Percentiles rank a stretch among this genome's conserved stretches.
Conservation (phyloP, 352 stramenopile species). For the Pythium graminicola region DNA sequence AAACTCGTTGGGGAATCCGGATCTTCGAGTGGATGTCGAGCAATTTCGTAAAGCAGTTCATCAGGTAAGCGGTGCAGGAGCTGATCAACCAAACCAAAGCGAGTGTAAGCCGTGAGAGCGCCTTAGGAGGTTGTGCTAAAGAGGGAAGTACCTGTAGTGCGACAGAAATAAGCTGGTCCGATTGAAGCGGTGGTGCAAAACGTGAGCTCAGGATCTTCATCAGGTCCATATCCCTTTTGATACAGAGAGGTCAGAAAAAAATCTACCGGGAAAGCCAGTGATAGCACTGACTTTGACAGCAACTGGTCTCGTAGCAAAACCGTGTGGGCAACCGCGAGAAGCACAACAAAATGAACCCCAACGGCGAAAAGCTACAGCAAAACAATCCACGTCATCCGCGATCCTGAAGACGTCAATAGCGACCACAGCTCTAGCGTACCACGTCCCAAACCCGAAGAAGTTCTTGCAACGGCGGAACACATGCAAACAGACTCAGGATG, state of each 20-base stretch:
- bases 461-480: slow-evolving; percentile 82
- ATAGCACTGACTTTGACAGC: slow-evolving; percentile 63
- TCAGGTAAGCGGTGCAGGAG: slow-evolving; percentile 82
- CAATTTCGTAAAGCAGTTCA: slow-evolving; percentile 82
- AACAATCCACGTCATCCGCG: not conserved
- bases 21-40: slow-evolving; percentile 71
- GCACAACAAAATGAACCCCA: slow-evolving; percentile 88
- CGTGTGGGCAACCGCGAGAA: slow-evolving; percentile 84
- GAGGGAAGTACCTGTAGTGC: slow-evolving; percentile 49
- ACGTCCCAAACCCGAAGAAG: slow-evolving; percentile 89
- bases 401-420: not conserved
- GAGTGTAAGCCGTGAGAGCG: not conserved
- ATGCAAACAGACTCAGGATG: slow-evolving; percentile 88
- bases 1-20: slow-evolving; percentile 50
- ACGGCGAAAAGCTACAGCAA: slow-evolving; percentile 82
- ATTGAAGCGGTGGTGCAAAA: slow-evolving; percentile 71
- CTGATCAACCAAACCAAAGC: slow-evolving; percentile 15
- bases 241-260: no score
- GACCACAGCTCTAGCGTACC: slow-evolving; percentile 28
- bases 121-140: not conserved
- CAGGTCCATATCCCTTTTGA: slow-evolving; percentile 83
- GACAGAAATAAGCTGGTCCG: slow-evolving; percentile 79
- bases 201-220: slow-evolving; percentile 87
- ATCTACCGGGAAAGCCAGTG: no score
- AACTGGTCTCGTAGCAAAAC: slow-evolving; percentile 82